A percentile compares a stretch with the other conserved stretches of the same genome.
Evolutionary conservation across 371 early-diverging fungal genomes (phyloP).

Genomic region (Circinella umbellata): DNA sequence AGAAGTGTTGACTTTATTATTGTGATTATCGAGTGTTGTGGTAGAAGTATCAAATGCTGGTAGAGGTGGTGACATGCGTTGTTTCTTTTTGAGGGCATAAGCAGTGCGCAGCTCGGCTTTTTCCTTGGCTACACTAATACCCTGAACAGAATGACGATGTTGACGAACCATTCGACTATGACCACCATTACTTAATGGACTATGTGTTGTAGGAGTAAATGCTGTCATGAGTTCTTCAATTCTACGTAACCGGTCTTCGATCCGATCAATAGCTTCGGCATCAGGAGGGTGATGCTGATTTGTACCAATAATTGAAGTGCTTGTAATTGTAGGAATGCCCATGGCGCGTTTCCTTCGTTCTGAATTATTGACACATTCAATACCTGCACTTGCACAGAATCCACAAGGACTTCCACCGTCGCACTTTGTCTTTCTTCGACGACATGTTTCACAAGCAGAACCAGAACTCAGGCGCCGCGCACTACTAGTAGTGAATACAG

Average conservation of each 20-base stretch:
- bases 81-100: slow-evolving; percentile 12
- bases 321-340: slow-evolving; percentile 14
- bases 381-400: slow-evolving; percentile 46
- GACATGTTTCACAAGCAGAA: slow-evolving; percentile 57
- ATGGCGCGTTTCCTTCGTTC: slow-evolving; percentile 39
- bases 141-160: slow-evolving; percentile 55
- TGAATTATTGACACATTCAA: slow-evolving; percentile 54
- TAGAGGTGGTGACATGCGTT: slow-evolving; percentile 11
- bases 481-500: slow-evolving; percentile 33
- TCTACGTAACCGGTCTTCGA: slow-evolving; percentile 52
- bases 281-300: slow-evolving; percentile 10
- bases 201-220: slow-evolving; percentile 36
- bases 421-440: slow-evolving; percentile 57
- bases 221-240: slow-evolving; percentile 57
- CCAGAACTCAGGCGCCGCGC: slow-evolving; percentile 53
- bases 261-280: slow-evolving; percentile 48
- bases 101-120: slow-evolving; percentile 35
- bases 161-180: slow-evolving; percentile 28
- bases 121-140: slow-evolving; percentile 50
- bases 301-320: no score
- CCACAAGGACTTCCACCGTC: slow-evolving; percentile 54
- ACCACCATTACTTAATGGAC: slow-evolving; percentile 10
- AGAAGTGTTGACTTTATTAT: not conserved
- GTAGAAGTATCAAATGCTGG: not conserved
- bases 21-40: not conserved